Conservation (phyloP, 371 early-diverging fungal genomes). For the Funneliformis caledonium region DNA sequence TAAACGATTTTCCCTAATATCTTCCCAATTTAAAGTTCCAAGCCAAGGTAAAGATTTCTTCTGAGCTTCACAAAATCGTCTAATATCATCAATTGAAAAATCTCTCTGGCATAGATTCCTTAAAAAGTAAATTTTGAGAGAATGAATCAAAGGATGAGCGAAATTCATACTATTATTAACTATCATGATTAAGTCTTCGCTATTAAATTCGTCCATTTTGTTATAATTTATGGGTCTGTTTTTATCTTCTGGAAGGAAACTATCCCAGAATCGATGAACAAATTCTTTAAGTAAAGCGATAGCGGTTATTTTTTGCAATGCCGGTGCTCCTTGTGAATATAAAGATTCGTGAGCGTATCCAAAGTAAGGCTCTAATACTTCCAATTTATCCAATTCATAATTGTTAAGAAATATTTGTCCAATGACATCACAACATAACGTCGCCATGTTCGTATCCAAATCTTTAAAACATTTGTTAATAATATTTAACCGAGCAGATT, state of each 20-base stretch:
- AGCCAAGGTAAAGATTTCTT: neutral
- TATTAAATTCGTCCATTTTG: neutral
- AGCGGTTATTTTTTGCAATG: constrained; percentile 26
- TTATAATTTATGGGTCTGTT: neutral
- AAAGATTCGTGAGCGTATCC: neutral
- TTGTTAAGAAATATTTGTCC: constrained; percentile 27
- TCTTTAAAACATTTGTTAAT: constrained; percentile 16
- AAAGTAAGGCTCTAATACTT: neutral
- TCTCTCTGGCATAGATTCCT: constrained; percentile 15
- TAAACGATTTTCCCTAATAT: neutral
- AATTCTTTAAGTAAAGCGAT: constrained; percentile 37
- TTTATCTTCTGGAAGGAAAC: neutral
- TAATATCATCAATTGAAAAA: constrained; percentile 34
- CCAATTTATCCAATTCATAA: neutral
- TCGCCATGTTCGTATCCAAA: constrained; percentile 27
- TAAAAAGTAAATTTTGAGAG: constrained; percentile 34
- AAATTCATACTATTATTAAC: constrained; percentile 12
- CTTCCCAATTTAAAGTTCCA: constrained; percentile 15
- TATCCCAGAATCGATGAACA: constrained; percentile 15
- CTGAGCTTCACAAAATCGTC: constrained; percentile 17
- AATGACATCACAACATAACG: constrained; percentile 38
- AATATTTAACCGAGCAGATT: neutral
- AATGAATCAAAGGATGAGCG: constrained; percentile 31
- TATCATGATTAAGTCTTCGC: neutral
- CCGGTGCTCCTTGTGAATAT: neutral